phyloP scores from a whole-genome alignment of 164 flowering plant species.

The Houttuynia cordata region DNA sequence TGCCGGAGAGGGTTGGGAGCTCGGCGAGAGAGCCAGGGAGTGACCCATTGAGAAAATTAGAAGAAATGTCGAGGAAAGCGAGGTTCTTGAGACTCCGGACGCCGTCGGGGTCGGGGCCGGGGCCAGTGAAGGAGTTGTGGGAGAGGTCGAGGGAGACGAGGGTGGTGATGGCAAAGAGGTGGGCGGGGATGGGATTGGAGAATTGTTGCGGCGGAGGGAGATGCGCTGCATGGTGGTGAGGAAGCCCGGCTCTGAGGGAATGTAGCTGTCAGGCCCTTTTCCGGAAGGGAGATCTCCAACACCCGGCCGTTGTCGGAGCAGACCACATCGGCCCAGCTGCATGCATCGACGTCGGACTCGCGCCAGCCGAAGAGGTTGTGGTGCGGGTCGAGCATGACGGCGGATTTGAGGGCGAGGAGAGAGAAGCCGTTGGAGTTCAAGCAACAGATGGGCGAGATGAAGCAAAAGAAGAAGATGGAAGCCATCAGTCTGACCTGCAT shows the following conservation, averaged over 20 bases:
- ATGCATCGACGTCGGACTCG: slow-evolving; percentile 50
- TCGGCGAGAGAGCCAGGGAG: slow-evolving; percentile 38
- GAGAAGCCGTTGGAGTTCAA: slow-evolving; percentile 80
- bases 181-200: too few species aligned
- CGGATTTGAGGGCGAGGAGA: slow-evolving; percentile 80
- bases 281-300: too few species aligned
- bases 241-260: slow-evolving; percentile 79
- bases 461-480: slow-evolving; percentile 4
- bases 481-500: neutral
- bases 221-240: slow-evolving; percentile 41
- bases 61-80: slow-evolving; percentile 49
- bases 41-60: slow-evolving; percentile 60
- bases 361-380: slow-evolving; percentile 44
- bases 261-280: slow-evolving; percentile 65
- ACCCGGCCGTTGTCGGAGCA: too few species aligned
- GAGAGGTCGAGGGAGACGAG: too few species aligned
- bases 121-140: too few species aligned
- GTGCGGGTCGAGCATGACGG: slow-evolving; percentile 59
- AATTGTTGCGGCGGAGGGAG: slow-evolving; percentile 47
- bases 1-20: slow-evolving; percentile 39
- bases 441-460: slow-evolving; percentile 12
- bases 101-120: slow-evolving; percentile 46
- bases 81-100: slow-evolving; percentile 31
- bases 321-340: slow-evolving; percentile 58
- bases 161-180: too few species aligned